Base-by-base conservation (phyloP, 306 rosid species). In the Quercus alba region DNA sequence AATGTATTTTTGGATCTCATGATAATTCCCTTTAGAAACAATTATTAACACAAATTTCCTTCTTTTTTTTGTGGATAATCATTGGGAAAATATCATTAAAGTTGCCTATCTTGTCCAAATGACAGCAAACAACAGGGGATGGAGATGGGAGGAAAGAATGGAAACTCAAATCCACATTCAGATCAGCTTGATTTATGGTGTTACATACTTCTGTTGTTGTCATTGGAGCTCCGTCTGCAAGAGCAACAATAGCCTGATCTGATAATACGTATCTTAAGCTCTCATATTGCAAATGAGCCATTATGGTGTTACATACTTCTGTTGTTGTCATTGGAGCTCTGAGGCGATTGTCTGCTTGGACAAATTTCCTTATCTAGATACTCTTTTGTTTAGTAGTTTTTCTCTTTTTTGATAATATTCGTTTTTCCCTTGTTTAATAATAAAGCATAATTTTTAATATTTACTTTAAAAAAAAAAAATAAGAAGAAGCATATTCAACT, bases 241-340 rank as follows among this genome's bases (percentile, higher is more conserved):
- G 87, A 85, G 94, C 85, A 77, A 84, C 85, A 76, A 93, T 91
- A 75, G 96, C 95, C 76, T 90, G 97, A 81, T 95, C 97, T 67
- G 98, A 83, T 79, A 93, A 63, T 56, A 93, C 98, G 80, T 86
- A 91, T 88, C 93, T 93, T 82, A 89, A 86, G 88, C 93, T 93
- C 88, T 95, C 97, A 75, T 95, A 96, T 72, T 93, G 99, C 49
- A 95, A 78, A 20, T 96, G 97, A 81, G 99, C 98, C 99, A 33
- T 33, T 33, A 33, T 33, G 38, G 7, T 33, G 2, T 33, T 33
- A 33, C 38, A 33, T 5, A 5, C 7, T 33, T 33, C 38, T 33
- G 38, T 33, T 33, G 38, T 33, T 33, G 7, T 33, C 38, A 1
- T 33, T 33, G 7, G 38, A 33, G 38, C 38, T 33, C 38, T 33